Percentiles rank a stretch among this genome's conserved stretches.
Evolutionary conservation across 208 protist species (phyloP).

Genomic region (Entamoeba nuttalli): DNA sequence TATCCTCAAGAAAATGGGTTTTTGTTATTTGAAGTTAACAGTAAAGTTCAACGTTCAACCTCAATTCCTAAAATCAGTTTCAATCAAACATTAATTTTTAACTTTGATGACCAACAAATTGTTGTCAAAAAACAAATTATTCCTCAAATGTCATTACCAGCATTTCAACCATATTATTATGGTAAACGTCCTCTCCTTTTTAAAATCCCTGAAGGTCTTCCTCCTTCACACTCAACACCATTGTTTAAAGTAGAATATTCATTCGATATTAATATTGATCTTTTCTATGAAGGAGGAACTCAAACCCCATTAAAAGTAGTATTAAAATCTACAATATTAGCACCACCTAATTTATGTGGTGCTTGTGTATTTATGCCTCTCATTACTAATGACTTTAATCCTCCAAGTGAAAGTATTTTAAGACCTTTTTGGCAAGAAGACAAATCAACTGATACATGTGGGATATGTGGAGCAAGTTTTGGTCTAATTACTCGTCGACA

Average conservation of each 20-base stretch:
- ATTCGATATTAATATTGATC: background rate
- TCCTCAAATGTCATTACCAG: background rate
- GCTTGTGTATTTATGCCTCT: background rate
- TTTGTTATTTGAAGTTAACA: background rate
- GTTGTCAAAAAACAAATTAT: background rate
- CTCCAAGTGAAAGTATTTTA: background rate
- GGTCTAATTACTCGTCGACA: conserved; percentile 21
- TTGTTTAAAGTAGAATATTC: background rate
- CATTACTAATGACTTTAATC: background rate
- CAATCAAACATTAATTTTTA: background rate
- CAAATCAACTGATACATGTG: background rate
- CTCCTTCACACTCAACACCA: background rate
- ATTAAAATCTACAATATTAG: background rate
- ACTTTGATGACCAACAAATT: background rate
- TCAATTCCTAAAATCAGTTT: background rate
- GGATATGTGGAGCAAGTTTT: conserved; percentile 8
- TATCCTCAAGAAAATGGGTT: background rate
- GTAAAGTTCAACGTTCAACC: background rate
- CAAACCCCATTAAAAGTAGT: background rate
- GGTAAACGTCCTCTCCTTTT: background rate
- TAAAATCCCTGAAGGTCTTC: background rate
- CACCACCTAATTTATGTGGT: background rate
- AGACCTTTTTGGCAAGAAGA: conserved; percentile 20
- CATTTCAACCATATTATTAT: background rate
- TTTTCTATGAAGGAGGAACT: background rate